Evolutionary conservation across 2,329 filamentous ascomycete genomes (phyloP).

Genomic region (Rachicladosporium sp.): DNA sequence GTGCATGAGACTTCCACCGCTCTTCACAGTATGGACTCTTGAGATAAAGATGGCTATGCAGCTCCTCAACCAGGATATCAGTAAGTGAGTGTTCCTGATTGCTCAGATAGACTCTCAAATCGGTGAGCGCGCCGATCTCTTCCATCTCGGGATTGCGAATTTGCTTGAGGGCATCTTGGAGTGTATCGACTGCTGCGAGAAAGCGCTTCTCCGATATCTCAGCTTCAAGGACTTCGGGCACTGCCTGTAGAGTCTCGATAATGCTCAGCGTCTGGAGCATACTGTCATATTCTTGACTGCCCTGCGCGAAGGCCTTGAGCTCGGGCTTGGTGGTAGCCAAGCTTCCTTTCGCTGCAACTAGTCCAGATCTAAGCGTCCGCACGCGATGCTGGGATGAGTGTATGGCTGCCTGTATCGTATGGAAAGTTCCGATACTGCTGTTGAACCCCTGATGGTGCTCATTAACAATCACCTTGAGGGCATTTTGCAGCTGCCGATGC

Average conservation of each 20-base stretch:
- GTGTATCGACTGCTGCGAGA: slow-evolving; percentile 77
- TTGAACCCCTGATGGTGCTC: slow-evolving; percentile 99
- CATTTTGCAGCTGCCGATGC: slow-evolving; percentile 79
- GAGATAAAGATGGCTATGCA: slow-evolving; percentile 93
- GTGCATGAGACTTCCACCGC: slow-evolving; percentile 75
- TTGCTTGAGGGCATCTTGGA: slow-evolving; percentile 75
- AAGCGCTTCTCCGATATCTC: slow-evolving; percentile 95
- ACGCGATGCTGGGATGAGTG: slow-evolving; percentile 79
- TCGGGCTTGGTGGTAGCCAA: slow-evolving; percentile 80
- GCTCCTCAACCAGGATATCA: slow-evolving; percentile 87
- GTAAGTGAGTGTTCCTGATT: slow-evolving; percentile 89
- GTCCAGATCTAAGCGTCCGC: slow-evolving; percentile 67
- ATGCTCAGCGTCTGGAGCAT: slow-evolving; percentile 65
- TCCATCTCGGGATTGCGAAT: slow-evolving; percentile 82
- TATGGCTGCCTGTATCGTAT: slow-evolving; percentile 94
- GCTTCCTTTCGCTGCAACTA: slow-evolving; percentile 66
- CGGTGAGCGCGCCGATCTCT: slow-evolving; percentile 75
- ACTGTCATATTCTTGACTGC: slow-evolving; percentile 82
- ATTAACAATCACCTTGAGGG: slow-evolving; percentile 89
- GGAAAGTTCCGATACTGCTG: slow-evolving; percentile 95
- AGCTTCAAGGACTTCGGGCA: slow-evolving; percentile 87
- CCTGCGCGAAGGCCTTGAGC: slow-evolving; percentile 74
- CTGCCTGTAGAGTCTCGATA: slow-evolving; percentile 68
- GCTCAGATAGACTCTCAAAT: slow-evolving; percentile 74
- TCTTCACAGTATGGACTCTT: slow-evolving; percentile 97